These are phyloP conservation scores for Climacium dendroides DNA, from an alignment of 225 moss, liverwort and hornwort species.

Conservation along the genomic window DNA sequence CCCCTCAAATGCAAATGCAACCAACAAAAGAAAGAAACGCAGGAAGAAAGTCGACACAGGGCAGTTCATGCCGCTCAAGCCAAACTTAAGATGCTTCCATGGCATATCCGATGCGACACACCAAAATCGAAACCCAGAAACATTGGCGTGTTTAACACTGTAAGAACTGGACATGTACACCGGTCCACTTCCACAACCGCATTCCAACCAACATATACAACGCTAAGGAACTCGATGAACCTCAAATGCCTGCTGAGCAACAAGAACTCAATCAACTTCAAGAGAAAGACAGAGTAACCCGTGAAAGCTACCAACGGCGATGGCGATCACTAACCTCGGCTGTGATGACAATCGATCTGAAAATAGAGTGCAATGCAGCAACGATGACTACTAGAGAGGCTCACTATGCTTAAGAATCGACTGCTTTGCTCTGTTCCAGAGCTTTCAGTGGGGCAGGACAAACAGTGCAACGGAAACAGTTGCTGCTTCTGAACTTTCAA, in stretches of 20 bases:
- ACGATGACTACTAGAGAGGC: not conserved
- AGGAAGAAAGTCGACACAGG: not conserved
- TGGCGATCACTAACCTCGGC: not conserved
- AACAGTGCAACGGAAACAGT: constrained; percentile 5
- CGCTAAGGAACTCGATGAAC: not conserved
- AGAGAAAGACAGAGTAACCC: not conserved
- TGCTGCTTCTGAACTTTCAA: not conserved
- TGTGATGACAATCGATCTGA: not conserved
- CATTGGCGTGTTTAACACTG: not conserved
- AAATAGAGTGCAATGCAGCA: not conserved
- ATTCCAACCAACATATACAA: not conserved
- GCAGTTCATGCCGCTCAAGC: not conserved
- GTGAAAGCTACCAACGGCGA: not conserved
- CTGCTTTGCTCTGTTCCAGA: not conserved
- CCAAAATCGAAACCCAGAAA: not conserved
- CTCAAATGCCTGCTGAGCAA: not conserved
- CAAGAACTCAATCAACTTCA: not conserved
- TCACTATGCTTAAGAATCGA: not conserved
- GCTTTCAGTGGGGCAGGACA: not conserved
- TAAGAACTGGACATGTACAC: not conserved
- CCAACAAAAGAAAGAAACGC: not conserved
- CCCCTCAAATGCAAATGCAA: not conserved
- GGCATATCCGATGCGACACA: not conserved
- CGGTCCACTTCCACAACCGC: not conserved
- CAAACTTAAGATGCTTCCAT: not conserved